Evolutionary conservation across 108 stramenopile genomes (phyloP), one percentile per base, ranked within the genome.

Genomic region (Schizochytrium sp.): DNA sequence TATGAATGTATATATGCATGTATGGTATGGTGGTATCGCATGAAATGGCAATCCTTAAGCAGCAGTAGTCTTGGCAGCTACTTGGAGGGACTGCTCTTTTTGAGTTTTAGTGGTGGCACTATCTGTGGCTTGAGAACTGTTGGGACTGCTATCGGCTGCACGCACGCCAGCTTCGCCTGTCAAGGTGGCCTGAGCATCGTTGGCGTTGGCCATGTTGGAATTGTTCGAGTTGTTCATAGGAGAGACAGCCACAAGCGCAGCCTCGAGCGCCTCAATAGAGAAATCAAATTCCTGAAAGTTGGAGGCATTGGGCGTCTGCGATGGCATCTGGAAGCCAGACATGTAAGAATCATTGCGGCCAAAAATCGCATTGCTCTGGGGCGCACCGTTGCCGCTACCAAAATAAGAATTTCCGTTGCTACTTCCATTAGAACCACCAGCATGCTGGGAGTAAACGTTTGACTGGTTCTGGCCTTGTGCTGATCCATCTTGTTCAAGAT

Each of bases 241-340:
- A 47, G 76, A 83, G 12, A 69, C 64, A 1, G 76, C 76, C 53
- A 55, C 76, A 38, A 83, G 76, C 10, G 76, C 76, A 0, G 76
- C 76, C 53, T 83, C 76, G 15, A 83, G 53, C 15, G 76, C 76
- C 76, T 83, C 76, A 42, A 83, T 55, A 38, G 76, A 83, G 28
- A 83, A 83, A 53, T 83, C 76, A 50, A 83, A 83, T 3, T 83
- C 76, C 50, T 83, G 47, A 53, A 49, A 49, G n/a, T 55, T 47
- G 76, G 17, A 10, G 15, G 47, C 50, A 40, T 38, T 83, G 15
- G 76, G 76, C 53, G 76, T 83, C 50, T 83, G 76, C 76, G 76
- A 83, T 8, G 76, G 17, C 1, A 55, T 55, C 45, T 55, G 76
- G 55, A 83, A 83, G 8, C n/a, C 10, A 40, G n/a, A 10, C 45